A percentile compares a stretch with the other conserved stretches of the same genome.
Conservation (phyloP, 495 filamentous ascomycete genomes). For the Tuber indicum region DNA sequence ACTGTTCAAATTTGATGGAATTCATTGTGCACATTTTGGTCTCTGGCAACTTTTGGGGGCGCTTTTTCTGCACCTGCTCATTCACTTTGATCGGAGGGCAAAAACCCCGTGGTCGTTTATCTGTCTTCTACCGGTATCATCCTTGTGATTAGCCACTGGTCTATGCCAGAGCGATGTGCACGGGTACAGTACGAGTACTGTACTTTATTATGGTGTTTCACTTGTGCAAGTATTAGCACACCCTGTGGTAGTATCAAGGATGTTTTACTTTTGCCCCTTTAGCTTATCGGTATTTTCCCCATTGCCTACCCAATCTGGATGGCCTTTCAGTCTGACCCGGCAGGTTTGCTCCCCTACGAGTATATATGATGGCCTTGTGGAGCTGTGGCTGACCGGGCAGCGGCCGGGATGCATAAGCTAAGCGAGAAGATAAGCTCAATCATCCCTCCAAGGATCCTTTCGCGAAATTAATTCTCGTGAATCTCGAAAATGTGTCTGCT, state of each 20-base stretch:
- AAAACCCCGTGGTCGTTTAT: too few relatives aligned
- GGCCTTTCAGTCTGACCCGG: background rate
- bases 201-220: too few relatives aligned
- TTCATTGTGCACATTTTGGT: background rate
- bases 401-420: background rate
- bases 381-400: background rate
- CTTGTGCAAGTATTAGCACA: too few relatives aligned
- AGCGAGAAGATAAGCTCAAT: conserved; percentile 1
- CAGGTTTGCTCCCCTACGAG: background rate
- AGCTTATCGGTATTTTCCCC: background rate
- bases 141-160: background rate
- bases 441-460: background rate
- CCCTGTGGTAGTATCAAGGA: too few relatives aligned
- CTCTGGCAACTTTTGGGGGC: background rate
- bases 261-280: background rate
- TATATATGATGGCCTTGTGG: background rate
- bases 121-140: background rate
- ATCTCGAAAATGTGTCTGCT: background rate
- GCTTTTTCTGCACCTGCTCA: background rate
- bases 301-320: background rate
- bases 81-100: background rate
- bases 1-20: background rate
- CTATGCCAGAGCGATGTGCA: background rate
- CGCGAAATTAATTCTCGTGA: background rate
- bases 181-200: too few relatives aligned